Conservation (phyloP, 345 rosid genomes). For the Hirschfeldia incana region DNA sequence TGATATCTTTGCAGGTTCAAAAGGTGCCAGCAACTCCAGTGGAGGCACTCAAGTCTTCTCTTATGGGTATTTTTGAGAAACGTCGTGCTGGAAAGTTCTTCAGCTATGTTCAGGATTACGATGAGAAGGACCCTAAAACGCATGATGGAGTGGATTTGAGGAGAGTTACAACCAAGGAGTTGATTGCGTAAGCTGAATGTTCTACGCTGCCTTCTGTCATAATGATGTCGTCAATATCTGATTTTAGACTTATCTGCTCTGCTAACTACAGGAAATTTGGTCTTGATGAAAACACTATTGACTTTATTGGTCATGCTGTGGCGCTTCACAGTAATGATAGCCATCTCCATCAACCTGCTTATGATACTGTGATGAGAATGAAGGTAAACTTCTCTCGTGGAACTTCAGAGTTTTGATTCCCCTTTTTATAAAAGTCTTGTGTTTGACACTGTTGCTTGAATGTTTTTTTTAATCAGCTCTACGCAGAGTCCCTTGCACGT, state of each 20-base stretch:
- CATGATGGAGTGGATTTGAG: slow-evolving; percentile 95
- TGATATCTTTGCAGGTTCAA: slow-evolving; percentile 58
- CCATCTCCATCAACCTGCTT: slow-evolving; percentile 83
- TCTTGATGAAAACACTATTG: slow-evolving; percentile 83
- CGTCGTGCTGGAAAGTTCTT: slow-evolving; percentile 95
- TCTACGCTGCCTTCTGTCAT: neutral
- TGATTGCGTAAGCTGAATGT: slow-evolving; percentile 70
- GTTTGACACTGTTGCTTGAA: slow-evolving; percentile 27
- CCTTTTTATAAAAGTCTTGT: neutral
- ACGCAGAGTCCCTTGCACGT: slow-evolving; percentile 91
- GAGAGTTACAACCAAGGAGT: slow-evolving; percentile 72
- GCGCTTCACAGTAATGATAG: slow-evolving; percentile 90
- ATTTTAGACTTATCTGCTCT: no score
- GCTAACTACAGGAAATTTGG: slow-evolving; percentile 70
- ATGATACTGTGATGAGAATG: slow-evolving; percentile 94
- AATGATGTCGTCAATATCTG: neutral
- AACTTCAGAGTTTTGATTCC: neutral
- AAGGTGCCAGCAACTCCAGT: slow-evolving; percentile 96
- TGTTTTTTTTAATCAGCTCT: slow-evolving; percentile 54
- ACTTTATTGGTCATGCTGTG: slow-evolving; percentile 95
- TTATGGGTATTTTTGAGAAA: slow-evolving; percentile 98
- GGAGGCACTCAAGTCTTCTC: slow-evolving; percentile 95
- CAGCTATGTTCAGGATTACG: slow-evolving; percentile 81
- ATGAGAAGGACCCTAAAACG: slow-evolving; percentile 81
- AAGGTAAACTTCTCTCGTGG: slow-evolving; percentile 52